These are phyloP conservation scores for Stagonosporopsis cucurbitacearum DNA, from an alignment of 2,329 filamentous ascomycete species.

Conservation along the genomic window DNA sequence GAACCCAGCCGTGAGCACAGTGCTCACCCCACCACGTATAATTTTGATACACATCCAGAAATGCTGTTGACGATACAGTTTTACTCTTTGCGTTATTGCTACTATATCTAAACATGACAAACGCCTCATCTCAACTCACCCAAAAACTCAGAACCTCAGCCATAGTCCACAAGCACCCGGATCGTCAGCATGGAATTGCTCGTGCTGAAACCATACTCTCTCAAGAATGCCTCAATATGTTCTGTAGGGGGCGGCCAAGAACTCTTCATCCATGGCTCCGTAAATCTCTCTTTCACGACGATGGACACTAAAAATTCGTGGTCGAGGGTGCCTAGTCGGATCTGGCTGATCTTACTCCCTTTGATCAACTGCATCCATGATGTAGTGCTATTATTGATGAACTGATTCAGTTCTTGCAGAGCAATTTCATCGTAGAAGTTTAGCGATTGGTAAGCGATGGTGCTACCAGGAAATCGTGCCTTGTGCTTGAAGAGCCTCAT, in stretches of 20 bases:
- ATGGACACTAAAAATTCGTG: constrained; percentile 1
- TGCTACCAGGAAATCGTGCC: constrained; percentile 24
- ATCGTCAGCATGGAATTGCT: neutral
- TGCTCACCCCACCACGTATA: neutral
- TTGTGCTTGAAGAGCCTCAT: constrained; percentile 28
- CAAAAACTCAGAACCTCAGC: constrained; percentile 8
- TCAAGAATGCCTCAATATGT: neutral
- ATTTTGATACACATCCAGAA: neutral
- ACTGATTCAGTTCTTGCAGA: constrained; percentile 8
- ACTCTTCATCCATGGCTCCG: constrained; percentile 28
- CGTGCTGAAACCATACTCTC: constrained; percentile 7
- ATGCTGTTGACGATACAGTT: neutral
- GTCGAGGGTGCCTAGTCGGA: constrained; percentile 8
- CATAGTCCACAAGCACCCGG: constrained; percentile 24
- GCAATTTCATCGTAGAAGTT: neutral
- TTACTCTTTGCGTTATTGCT: neutral
- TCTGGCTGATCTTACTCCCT: constrained; percentile 18
- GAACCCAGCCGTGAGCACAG: neutral
- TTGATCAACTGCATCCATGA: constrained; percentile 22
- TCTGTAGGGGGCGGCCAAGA: neutral
- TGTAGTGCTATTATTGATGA: constrained; percentile 25
- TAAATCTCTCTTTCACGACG: constrained; percentile 26
- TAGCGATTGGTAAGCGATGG: constrained; percentile 7
- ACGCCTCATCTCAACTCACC: no score
- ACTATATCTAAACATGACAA: neutral